A percentile compares a stretch with the other conserved stretches of the same genome.
Evolutionary conservation across 2,329 filamentous ascomycete genomes (phyloP).

Genomic region (Alternaria arbusti): DNA sequence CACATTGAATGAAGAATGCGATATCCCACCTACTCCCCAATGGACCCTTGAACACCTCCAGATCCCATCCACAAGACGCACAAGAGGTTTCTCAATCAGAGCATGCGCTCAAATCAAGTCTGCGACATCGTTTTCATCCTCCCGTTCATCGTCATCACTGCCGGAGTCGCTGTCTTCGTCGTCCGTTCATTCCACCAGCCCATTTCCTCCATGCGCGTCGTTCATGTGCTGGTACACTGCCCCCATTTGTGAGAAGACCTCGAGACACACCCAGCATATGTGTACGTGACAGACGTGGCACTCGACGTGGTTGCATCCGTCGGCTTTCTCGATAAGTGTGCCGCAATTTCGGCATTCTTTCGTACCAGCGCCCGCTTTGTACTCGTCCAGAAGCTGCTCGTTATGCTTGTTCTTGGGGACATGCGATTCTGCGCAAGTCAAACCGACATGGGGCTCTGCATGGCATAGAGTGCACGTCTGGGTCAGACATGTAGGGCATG

Average conservation of each 20-base stretch:
- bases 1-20: neutral
- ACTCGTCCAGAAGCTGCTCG: slow-evolving; percentile 13
- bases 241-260: slow-evolving; percentile 8
- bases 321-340: slow-evolving; percentile 51
- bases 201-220: slow-evolving; percentile 9
- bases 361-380: slow-evolving; percentile 18
- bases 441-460: slow-evolving; percentile 19
- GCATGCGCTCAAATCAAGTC: neutral
- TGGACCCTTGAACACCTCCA: neutral
- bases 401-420: slow-evolving; percentile 17
- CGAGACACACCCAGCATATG: slow-evolving; percentile 26
- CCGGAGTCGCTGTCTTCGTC: neutral
- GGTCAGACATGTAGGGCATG: slow-evolving; percentile 22
- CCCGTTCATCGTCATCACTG: neutral
- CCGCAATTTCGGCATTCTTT: slow-evolving; percentile 41
- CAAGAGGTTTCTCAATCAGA: neutral
- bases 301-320: slow-evolving; percentile 57
- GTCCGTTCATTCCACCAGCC: neutral
- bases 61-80: neutral
- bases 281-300: slow-evolving; percentile 38
- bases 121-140: neutral
- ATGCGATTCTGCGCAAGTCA: slow-evolving; percentile 19
- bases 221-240: slow-evolving; percentile 18
- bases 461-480: slow-evolving; percentile 29
- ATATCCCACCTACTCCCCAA: neutral